Percentiles rank a stretch among this genome's conserved stretches.
These are phyloP conservation scores for Carex kokanica DNA, from an alignment of 176 grass and related monocot species.

Conservation along the genomic window DNA sequence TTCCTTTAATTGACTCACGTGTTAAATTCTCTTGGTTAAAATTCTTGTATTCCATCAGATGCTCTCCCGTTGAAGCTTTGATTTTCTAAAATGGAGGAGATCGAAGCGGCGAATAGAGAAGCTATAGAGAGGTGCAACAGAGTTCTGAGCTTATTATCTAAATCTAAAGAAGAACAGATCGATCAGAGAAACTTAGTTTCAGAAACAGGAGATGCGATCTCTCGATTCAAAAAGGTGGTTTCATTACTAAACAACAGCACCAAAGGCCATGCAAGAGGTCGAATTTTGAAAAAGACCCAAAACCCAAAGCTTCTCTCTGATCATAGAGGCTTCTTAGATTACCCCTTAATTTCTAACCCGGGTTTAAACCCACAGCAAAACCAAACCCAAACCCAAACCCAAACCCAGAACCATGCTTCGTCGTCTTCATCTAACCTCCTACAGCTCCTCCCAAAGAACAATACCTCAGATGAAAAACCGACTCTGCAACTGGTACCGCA, in stretches of 20 bases:
- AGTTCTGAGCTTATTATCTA: conserved; percentile 56
- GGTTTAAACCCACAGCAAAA: not conserved
- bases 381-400: too few relatives aligned
- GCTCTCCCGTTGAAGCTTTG: conserved; percentile 16
- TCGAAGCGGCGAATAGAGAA: conserved; percentile 68
- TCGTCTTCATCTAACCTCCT: conserved; percentile 35
- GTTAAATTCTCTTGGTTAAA: not conserved
- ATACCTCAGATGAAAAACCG: conserved; percentile 19
- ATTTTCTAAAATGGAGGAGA: conserved; percentile 50
- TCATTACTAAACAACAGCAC: conserved; percentile 44
- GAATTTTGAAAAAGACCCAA: conserved; percentile 34
- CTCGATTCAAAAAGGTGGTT: conserved; percentile 70
- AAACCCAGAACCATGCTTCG: conserved; percentile 22
- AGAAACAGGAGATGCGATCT: conserved; percentile 59
- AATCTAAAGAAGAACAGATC: conserved; percentile 37
- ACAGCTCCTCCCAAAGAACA: conserved; percentile 33
- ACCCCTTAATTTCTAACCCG: conserved; percentile 11
- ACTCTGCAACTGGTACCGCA: conserved; percentile 46
- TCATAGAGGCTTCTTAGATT: conserved; percentile 48
- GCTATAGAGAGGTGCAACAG: conserved; percentile 78
- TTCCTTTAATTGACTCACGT: conserved; percentile 26
- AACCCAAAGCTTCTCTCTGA: conserved; percentile 28
- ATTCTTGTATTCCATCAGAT: conserved; percentile 29
- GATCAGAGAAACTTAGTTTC: conserved; percentile 43
- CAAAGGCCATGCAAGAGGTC: conserved; percentile 53